These are phyloP conservation scores for Neurospora tetraspora DNA, from an alignment of 495 filamentous ascomycete genomes.

Conservation along the genomic window DNA sequence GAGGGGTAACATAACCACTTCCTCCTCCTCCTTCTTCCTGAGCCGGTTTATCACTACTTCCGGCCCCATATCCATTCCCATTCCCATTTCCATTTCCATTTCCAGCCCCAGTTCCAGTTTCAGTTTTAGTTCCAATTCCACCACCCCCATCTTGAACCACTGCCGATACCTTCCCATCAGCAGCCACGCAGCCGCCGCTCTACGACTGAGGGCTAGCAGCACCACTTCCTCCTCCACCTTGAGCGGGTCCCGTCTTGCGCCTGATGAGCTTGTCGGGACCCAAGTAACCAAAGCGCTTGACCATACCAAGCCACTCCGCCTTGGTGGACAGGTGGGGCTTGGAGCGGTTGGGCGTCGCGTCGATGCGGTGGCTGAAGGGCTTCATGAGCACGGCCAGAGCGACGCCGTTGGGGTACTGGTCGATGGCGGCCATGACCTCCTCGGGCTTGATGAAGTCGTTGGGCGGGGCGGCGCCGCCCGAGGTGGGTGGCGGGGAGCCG, in stretches of 20 bases:
- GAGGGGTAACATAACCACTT: neutral
- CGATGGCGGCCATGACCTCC: neutral
- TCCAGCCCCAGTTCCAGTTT: neutral
- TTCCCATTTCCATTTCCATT: neutral
- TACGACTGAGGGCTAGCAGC: neutral
- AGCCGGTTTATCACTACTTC: neutral
- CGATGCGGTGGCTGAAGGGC: constrained; percentile 51
- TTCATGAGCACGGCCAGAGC: constrained; percentile 48
- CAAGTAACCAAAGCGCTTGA: constrained; percentile 19
- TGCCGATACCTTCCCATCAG: neutral
- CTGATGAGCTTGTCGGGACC: constrained; percentile 37
- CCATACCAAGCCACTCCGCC: constrained; percentile 42
- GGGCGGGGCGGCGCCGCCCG: neutral
- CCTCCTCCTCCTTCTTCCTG: neutral
- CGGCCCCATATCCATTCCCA: neutral
- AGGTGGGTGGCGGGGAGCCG: neutral
- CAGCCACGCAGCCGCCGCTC: neutral
- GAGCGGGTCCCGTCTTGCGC: constrained; percentile 16
- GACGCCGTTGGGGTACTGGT: neutral
- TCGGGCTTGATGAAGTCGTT: neutral
- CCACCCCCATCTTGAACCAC: neutral
- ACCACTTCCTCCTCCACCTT: neutral
- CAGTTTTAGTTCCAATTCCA: neutral
- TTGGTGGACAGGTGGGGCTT: constrained; percentile 30
- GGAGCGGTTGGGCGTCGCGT: constrained; percentile 8